A percentile compares a stretch with the other conserved stretches of the same genome.
Evolutionary conservation across 129 eudicot species (phyloP).

Genomic region (Chrysanthemum seticuspe): DNA sequence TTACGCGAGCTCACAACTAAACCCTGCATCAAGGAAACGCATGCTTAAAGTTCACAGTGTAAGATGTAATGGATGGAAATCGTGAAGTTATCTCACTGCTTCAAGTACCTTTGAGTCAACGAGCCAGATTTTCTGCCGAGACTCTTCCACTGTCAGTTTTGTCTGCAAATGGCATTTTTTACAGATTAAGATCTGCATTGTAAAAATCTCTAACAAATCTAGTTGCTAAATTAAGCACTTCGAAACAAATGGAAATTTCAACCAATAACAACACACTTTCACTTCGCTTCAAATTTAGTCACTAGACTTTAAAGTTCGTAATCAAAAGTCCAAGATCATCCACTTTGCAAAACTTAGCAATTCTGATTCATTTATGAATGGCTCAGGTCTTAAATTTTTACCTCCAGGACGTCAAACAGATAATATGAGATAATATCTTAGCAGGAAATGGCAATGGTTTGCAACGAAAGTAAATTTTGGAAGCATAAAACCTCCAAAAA

Average conservation of each 20-base stretch:
- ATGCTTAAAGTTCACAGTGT: neutral
- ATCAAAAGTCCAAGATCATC: conserved; percentile 1
- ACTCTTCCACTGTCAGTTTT: conserved; percentile 57
- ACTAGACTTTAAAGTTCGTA: neutral
- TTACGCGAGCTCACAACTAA: conserved; percentile 75
- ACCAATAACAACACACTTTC: neutral
- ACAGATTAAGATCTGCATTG: conserved; percentile 6
- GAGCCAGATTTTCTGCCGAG: conserved; percentile 90
- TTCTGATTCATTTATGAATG: neutral
- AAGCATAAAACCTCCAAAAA: conserved; percentile 1
- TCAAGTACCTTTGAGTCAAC: conserved; percentile 87
- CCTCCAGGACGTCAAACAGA: neutral
- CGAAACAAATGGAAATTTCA: neutral
- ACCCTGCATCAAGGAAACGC: conserved; percentile 48
- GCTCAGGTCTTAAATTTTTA: neutral
- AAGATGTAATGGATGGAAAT: neutral
- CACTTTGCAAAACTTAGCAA: neutral
- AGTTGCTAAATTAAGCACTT: neutral
- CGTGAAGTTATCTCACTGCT: neutral
- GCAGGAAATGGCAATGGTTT: neutral
- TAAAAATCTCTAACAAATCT: neutral
- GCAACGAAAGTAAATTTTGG: neutral
- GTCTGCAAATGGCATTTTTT: conserved; percentile 44
- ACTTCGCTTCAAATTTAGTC: neutral
- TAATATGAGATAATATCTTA: neutral